Conservation (phyloP, 257 asterid genomes). For the Mentha longifolia region DNA sequence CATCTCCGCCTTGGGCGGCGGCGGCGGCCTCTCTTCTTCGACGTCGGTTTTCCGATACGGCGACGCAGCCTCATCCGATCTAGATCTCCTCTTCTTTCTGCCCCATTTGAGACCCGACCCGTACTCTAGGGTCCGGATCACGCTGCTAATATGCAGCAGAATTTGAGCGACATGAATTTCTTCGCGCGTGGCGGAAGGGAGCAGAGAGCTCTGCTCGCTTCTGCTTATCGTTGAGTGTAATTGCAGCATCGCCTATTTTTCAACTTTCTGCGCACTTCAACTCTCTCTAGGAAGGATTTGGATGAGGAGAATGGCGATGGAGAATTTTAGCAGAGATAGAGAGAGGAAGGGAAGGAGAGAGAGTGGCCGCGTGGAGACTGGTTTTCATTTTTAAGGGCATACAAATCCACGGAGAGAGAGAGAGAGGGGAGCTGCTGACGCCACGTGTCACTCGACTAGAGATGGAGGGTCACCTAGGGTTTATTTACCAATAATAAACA, state of each 20-base stretch:
- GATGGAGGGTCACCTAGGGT: constrained; percentile 53
- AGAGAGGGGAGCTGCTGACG: constrained; percentile 40
- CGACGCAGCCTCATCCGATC: background rate
- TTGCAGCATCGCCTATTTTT: background rate
- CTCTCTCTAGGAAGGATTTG: background rate
- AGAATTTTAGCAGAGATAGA: background rate
- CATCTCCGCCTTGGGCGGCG: constrained; percentile 16
- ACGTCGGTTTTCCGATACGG: background rate
- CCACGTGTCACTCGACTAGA: constrained; percentile 59
- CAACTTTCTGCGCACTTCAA: background rate
- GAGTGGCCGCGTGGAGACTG: background rate
- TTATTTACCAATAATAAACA: background rate
- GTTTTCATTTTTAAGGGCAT: constrained; percentile 19
- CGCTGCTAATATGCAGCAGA: constrained; percentile 42
- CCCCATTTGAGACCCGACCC: constrained; percentile 41
- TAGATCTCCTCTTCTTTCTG: constrained; percentile 48
- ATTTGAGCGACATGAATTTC: constrained; percentile 53
- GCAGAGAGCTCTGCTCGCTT: background rate
- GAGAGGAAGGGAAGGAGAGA: background rate
- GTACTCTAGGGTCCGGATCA: constrained; percentile 13
- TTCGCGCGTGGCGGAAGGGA: constrained; percentile 26
- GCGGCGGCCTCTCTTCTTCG: background rate
- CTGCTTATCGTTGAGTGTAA: background rate
- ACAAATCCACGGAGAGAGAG: constrained; percentile 34
- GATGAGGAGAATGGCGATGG: background rate